These are phyloP conservation scores for Gossypium arboreum DNA, from an alignment of 345 rosid genomes.

Conservation along the genomic window DNA sequence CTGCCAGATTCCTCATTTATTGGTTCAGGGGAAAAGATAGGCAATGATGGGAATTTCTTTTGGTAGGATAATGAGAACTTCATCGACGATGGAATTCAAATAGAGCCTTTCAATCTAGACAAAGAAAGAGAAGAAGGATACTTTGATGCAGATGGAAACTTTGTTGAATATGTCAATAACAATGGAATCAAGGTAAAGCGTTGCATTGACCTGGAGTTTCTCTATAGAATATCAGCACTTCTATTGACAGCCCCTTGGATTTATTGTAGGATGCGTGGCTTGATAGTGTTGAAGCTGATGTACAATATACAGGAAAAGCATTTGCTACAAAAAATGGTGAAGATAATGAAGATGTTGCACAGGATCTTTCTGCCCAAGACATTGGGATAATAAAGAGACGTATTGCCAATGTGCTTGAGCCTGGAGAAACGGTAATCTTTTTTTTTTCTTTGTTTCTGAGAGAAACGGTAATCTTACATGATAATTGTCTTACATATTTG, in stretches of 20 bases:
- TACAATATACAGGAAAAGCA: slow-evolving; percentile 42
- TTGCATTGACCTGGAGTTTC: neutral
- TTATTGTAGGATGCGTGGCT: slow-evolving; percentile 94
- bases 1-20: slow-evolving; percentile 17
- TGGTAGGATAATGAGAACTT: slow-evolving; percentile 69
- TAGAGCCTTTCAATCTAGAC: slow-evolving; percentile 89
- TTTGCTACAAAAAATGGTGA: slow-evolving; percentile 25
- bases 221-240: slow-evolving; percentile 1
- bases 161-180: slow-evolving; percentile 73
- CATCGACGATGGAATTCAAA: slow-evolving; percentile 80
- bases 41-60: slow-evolving; percentile 31
- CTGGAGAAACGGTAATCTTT: slow-evolving; percentile 85
- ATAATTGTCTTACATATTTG: neutral
- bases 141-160: slow-evolving; percentile 86
- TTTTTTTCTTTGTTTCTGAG: slow-evolving; percentile 7
- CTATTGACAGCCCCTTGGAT: slow-evolving; percentile 16
- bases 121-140: slow-evolving; percentile 97
- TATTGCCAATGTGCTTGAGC: slow-evolving; percentile 76
- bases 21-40: slow-evolving; percentile 18
- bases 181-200: slow-evolving; percentile 68
- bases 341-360: slow-evolving; percentile 28
- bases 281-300: slow-evolving; percentile 63
- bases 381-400: slow-evolving; percentile 74
- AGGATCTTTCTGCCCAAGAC: slow-evolving; percentile 70
- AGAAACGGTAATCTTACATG: slow-evolving; percentile 62